Conservation (phyloP, 106 monocot species). For the Platanthera zijinensis region DNA sequence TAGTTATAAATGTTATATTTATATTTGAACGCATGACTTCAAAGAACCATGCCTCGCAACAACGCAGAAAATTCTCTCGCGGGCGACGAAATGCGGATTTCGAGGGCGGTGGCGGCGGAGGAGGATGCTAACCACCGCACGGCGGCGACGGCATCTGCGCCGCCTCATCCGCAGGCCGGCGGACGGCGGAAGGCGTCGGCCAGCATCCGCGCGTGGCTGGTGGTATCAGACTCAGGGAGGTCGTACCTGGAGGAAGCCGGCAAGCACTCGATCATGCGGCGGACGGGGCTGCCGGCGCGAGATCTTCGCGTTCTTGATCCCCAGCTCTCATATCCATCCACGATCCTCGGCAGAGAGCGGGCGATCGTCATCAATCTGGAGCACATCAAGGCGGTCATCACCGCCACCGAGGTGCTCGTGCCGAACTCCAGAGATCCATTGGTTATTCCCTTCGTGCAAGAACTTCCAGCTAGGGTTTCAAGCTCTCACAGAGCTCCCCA, state of each 20-base stretch:
- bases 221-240: conserved; percentile 27
- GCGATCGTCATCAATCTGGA: conserved; percentile 63
- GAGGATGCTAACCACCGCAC: background rate
- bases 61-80: background rate
- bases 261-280: conserved; percentile 53
- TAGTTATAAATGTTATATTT: too few relatives aligned
- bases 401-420: conserved; percentile 46
- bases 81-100: conserved; percentile 3
- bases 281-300: conserved; percentile 44
- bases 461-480: conserved; percentile 28
- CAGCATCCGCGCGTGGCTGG: conserved; percentile 33
- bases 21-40: too few relatives aligned
- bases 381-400: conserved; percentile 47
- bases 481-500: background rate
- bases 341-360: conserved; percentile 49
- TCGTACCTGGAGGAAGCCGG: conserved; percentile 38
- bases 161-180: background rate
- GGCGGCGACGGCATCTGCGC: background rate
- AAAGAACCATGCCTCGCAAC: background rate
- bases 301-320: conserved; percentile 53
- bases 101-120: conserved; percentile 1
- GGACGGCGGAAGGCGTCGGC: conserved; percentile 22
- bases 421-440: conserved; percentile 34
- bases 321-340: conserved; percentile 50
- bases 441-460: conserved; percentile 30